These are phyloP conservation scores for Ceriops tagal DNA, from an alignment of 345 rosid species.

Conservation along the genomic window DNA sequence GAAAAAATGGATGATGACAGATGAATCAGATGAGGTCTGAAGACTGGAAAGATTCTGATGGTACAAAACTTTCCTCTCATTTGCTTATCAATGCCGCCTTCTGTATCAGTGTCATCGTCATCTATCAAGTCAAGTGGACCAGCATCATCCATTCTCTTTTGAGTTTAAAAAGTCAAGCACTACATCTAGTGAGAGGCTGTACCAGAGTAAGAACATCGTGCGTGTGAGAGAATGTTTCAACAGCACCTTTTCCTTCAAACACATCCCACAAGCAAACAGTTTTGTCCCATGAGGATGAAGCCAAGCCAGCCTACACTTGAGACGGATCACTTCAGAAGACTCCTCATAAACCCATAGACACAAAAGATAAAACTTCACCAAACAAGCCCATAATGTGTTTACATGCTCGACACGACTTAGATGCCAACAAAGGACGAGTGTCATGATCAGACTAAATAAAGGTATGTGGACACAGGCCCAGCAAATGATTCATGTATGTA, in stretches of 20 bases:
- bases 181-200: constrained; percentile 81
- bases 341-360: constrained; percentile 11
- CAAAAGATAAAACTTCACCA: neutral
- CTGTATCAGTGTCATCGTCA: constrained; percentile 73
- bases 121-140: constrained; percentile 93
- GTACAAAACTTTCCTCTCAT: constrained; percentile 39
- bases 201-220: constrained; percentile 85
- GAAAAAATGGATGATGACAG: constrained; percentile 7
- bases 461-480: no score
- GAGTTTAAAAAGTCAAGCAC: constrained; percentile 92
- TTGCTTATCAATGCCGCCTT: constrained; percentile 80
- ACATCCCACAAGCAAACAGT: constrained; percentile 93
- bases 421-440: neutral
- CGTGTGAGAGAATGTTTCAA: constrained; percentile 88
- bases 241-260: constrained; percentile 83
- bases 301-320: constrained; percentile 52
- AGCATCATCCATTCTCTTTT: constrained; percentile 90
- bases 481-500: no score
- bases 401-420: neutral
- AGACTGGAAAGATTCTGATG: neutral
- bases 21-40: neutral
- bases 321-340: neutral
- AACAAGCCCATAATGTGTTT: neutral
- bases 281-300: constrained; percentile 98
- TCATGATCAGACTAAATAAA: neutral